These are phyloP conservation scores for Fraxinus pennsylvanica DNA, from an alignment of 257 asterid genomes.

Conservation along the genomic window DNA sequence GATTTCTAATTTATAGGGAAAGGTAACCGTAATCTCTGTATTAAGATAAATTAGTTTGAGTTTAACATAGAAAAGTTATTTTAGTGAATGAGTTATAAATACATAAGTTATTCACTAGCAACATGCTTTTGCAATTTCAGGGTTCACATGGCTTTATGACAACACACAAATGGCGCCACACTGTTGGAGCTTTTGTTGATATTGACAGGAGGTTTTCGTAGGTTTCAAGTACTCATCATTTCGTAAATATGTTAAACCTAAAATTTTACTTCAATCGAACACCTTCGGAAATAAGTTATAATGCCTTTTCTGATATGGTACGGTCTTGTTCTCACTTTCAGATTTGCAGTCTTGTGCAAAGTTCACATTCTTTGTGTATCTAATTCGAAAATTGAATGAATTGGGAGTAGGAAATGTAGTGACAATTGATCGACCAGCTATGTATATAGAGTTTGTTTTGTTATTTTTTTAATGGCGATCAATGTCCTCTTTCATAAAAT, in stretches of 20 bases:
- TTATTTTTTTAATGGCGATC: too few relatives aligned
- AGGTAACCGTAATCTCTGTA: conserved; percentile 4
- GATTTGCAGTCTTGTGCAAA: too few relatives aligned
- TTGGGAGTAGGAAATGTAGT: too few relatives aligned
- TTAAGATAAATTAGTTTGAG: conserved; percentile 7
- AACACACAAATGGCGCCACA: conserved; percentile 86
- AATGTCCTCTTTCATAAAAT: too few relatives aligned
- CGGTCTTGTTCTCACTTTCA: too few relatives aligned
- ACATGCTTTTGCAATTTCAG: conserved; percentile 45
- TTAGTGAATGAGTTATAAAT: conserved; percentile 10
- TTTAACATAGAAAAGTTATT: conserved; percentile 6
- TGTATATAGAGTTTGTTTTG: too few relatives aligned
- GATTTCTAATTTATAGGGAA: conserved; percentile 7
- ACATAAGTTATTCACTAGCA: conserved; percentile 16
- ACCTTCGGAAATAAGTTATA: too few relatives aligned
- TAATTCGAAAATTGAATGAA: too few relatives aligned
- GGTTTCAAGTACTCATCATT: conserved; percentile 28
- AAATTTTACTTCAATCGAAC: too few relatives aligned
- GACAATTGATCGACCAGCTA: too few relatives aligned
- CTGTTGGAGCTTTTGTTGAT: conserved; percentile 83
- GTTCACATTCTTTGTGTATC: too few relatives aligned
- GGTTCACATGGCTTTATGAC: conserved; percentile 99
- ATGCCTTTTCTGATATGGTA: too few relatives aligned
- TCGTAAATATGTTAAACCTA: conserved; percentile 15
- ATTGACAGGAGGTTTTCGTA: conserved; percentile 94